Evolutionary conservation across 2,329 filamentous ascomycete species (phyloP).

Genomic region (Aspergillus oerlinghausenensis): DNA sequence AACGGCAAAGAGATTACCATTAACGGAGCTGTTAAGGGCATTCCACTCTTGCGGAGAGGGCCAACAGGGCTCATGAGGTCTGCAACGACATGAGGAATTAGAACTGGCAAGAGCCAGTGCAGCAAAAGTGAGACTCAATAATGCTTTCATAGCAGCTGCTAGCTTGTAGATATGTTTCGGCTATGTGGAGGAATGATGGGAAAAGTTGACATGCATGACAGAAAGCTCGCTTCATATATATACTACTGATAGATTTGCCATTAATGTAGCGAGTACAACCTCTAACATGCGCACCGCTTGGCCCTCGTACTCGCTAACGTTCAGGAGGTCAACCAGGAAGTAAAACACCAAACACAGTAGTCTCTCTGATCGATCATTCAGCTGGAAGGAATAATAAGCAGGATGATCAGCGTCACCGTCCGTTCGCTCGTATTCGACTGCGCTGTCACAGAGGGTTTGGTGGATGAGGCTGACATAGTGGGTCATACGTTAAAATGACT

Average conservation of each 20-base stretch:
- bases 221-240: background rate
- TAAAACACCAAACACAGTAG: background rate
- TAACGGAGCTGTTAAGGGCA: conserved; percentile 34
- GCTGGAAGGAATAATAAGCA: background rate
- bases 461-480: background rate
- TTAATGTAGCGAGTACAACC: background rate
- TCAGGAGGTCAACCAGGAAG: background rate
- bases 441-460: background rate
- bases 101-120: background rate
- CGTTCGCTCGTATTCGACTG: background rate
- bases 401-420: background rate
- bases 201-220: background rate
- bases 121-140: background rate
- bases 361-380: background rate
- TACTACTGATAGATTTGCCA: background rate
- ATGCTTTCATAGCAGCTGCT: background rate
- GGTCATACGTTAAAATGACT: background rate
- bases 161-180: background rate
- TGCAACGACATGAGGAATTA: conserved; percentile 18
- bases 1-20: conserved; percentile 33
- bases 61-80: conserved; percentile 34
- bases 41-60: conserved; percentile 33
- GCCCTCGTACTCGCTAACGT: background rate
- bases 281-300: background rate
- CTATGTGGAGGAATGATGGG: background rate